Conservation (phyloP, 495 filamentous ascomycete species). For the Penicillium subrubescens region DNA sequence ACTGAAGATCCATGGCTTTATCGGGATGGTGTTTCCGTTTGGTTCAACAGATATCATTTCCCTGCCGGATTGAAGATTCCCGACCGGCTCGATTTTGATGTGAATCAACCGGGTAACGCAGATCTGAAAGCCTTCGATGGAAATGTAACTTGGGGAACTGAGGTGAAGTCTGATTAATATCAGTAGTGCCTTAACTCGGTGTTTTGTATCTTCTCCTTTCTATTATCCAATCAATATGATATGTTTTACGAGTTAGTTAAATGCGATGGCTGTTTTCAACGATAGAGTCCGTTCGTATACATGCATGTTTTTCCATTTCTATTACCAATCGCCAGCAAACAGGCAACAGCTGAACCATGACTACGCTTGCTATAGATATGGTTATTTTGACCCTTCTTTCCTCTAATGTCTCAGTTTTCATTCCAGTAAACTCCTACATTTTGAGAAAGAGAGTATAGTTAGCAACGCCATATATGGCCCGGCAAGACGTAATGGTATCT, state of each 20-base stretch:
- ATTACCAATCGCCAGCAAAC: no score
- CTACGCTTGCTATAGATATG: no score
- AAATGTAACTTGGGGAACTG: background rate
- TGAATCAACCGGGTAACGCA: background rate
- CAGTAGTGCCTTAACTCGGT: background rate
- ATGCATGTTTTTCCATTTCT: no score
- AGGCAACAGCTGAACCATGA: no score
- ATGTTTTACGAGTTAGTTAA: background rate
- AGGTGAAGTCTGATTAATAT: background rate
- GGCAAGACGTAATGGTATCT: no score
- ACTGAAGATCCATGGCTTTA: conserved; percentile 47
- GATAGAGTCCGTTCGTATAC: no score
- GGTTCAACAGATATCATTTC: conserved; percentile 31
- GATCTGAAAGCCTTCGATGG: background rate
- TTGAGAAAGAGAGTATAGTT: no score
- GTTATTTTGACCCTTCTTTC: no score
- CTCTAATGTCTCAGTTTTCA: no score
- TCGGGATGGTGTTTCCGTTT: conserved; percentile 39
- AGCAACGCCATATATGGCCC: no score
- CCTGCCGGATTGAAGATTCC: conserved; percentile 37
- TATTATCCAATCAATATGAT: background rate
- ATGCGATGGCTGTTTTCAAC: no score
- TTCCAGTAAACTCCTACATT: no score
- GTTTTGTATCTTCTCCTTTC: background rate
- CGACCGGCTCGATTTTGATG: conserved; percentile 46